A percentile compares a stretch with the other conserved stretches of the same genome.
Evolutionary conservation across 148 eudicot species (phyloP).

Genomic region (Rhododendron griersonianum): DNA sequence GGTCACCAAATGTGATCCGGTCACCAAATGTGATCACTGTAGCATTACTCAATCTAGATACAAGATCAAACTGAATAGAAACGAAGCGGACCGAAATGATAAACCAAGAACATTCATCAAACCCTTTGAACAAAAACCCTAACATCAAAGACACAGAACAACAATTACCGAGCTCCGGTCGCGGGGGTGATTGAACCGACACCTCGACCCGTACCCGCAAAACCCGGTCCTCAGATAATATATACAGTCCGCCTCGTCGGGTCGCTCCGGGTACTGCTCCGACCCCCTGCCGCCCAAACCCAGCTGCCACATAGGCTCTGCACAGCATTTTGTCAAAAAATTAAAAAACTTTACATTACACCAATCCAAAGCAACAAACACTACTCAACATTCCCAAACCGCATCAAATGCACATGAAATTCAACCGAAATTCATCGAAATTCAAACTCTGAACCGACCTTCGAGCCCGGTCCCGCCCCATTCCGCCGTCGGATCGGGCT

Average conservation of each 20-base stretch:
- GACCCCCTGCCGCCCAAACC: conserved; percentile 45
- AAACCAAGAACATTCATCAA: conserved; percentile 16
- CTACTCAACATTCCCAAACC: conserved; percentile 15
- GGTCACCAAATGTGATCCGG: background rate
- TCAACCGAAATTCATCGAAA: conserved; percentile 1
- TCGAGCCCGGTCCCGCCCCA: conserved; percentile 26
- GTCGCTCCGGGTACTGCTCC: conserved; percentile 71
- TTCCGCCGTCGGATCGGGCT: conserved; percentile 18
- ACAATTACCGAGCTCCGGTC: conserved; percentile 50
- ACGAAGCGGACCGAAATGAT: conserved; percentile 6
- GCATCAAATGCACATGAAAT: conserved; percentile 16
- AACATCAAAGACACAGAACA: background rate
- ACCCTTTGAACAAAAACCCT: conserved; percentile 15
- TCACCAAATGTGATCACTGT: background rate
- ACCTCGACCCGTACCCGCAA: conserved; percentile 81
- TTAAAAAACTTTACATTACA: conserved; percentile 3
- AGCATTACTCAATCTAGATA: background rate
- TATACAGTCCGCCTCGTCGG: conserved; percentile 75
- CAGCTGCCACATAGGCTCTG: conserved; percentile 80
- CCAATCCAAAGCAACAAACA: conserved; percentile 6
- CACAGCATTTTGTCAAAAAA: conserved; percentile 20
- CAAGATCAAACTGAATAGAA: background rate
- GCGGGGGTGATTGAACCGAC: conserved; percentile 89
- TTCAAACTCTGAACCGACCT: conserved; percentile 1
- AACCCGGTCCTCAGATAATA: conserved; percentile 69